Conservation (phyloP, 2,329 filamentous ascomycete genomes). For the Cordyceps militaris region DNA sequence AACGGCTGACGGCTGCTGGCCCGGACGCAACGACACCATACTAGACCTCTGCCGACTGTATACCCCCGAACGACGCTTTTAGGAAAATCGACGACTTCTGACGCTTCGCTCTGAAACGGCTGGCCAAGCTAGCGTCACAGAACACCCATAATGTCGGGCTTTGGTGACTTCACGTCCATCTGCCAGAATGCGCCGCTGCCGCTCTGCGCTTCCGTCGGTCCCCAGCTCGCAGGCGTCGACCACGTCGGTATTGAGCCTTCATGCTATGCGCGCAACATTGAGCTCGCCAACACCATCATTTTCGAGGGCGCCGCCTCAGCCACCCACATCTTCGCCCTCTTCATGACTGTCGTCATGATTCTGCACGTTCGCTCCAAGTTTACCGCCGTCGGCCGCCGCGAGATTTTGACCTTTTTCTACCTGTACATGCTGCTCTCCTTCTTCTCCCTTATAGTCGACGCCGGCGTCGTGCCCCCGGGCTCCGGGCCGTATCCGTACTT, state of each 20-base stretch:
- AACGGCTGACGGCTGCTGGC: no score
- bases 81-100: background rate
- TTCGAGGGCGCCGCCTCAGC: slow-evolving; percentile 88
- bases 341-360: slow-evolving; percentile 97
- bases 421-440: slow-evolving; percentile 87
- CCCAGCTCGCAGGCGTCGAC: slow-evolving; percentile 59
- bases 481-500: slow-evolving; percentile 84
- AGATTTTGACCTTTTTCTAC: slow-evolving; percentile 90
- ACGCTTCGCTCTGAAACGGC: background rate
- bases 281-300: slow-evolving; percentile 96
- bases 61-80: no score
- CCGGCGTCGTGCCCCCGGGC: slow-evolving; percentile 82
- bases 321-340: slow-evolving; percentile 82
- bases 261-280: slow-evolving; percentile 92
- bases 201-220: slow-evolving; percentile 78
- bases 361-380: slow-evolving; percentile 91
- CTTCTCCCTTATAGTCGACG: slow-evolving; percentile 82
- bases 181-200: slow-evolving; percentile 82
- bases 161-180: slow-evolving; percentile 83
- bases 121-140: background rate
- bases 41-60: no score
- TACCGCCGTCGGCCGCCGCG: slow-evolving; percentile 77
- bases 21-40: no score
- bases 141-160: slow-evolving; percentile 59
- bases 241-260: slow-evolving; percentile 75